A percentile compares a stretch with the other conserved stretches of the same genome.
Evolutionary conservation across 2,329 filamentous ascomycete species (phyloP).

Genomic region (Clonostachys byssicola): DNA sequence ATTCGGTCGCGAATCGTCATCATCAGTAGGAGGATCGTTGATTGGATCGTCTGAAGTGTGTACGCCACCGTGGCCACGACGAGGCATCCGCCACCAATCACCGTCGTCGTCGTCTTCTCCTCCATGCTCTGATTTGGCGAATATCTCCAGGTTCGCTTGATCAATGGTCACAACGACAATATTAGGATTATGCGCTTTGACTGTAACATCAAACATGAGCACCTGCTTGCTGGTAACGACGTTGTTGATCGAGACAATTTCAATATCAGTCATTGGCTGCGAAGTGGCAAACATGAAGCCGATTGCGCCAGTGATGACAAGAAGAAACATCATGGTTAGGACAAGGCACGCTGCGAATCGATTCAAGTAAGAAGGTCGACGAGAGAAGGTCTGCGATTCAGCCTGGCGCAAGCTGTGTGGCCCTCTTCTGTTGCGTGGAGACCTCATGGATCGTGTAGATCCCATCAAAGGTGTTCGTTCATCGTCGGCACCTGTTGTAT

Average conservation of each 20-base stretch:
- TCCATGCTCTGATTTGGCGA: constrained; percentile 89
- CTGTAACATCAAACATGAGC: constrained; percentile 87
- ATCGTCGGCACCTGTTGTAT: constrained; percentile 73
- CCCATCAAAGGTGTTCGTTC: constrained; percentile 79
- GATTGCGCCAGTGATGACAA: constrained; percentile 80
- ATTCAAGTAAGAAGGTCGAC: constrained; percentile 59
- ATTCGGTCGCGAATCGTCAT: constrained; percentile 62
- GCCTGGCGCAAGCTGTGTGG: constrained; percentile 60
- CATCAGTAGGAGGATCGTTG: constrained; percentile 42
- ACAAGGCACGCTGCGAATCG: constrained; percentile 84
- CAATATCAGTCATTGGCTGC: constrained; percentile 76
- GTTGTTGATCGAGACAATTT: constrained; percentile 77
- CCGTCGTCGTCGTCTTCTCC: constrained; percentile 49
- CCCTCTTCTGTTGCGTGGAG: constrained; percentile 53
- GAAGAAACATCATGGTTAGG: constrained; percentile 73
- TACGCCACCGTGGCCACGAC: constrained; percentile 14
- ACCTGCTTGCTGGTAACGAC: constrained; percentile 93
- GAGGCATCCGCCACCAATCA: constrained; percentile 49
- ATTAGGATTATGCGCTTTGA: constrained; percentile 89
- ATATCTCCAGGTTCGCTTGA: constrained; percentile 85
- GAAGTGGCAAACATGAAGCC: constrained; percentile 90
- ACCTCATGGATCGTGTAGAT: constrained; percentile 18
- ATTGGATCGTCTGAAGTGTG: constrained; percentile 21
- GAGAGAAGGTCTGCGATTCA: constrained; percentile 67
- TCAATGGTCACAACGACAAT: constrained; percentile 83